These are phyloP conservation scores for Malus domestica DNA, from an alignment of 306 rosid genomes.

Conservation along the genomic window ASM211411v1 NC_041790.1:16817001-16817500, in stretches of 20 bases:
- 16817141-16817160: neutral
- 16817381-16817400: conserved; percentile 53
- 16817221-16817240: conserved; percentile 77
- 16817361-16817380: conserved; percentile 57
- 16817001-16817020: too few relatives aligned
- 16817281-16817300: conserved; percentile 73
- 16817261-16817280: conserved; percentile 77
- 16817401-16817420: neutral
- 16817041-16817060: too few relatives aligned
- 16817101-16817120: too few relatives aligned
- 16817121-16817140: neutral
- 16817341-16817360: conserved; percentile 63
- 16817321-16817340: conserved; percentile 67
- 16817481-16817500: neutral
- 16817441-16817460: neutral
- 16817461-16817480: neutral
- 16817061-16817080: too few relatives aligned
- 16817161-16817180: neutral
- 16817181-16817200: neutral
- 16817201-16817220: too few relatives aligned
- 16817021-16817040: too few relatives aligned
- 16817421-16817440: neutral
- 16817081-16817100: too few relatives aligned
- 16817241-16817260: conserved; percentile 67
- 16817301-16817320: conserved; percentile 61